A percentile compares a stretch with the other conserved stretches of the same genome.
Evolutionary conservation across 2,329 filamentous ascomycete genomes (phyloP).

Genomic region (Fusarium nisikadoi): DNA sequence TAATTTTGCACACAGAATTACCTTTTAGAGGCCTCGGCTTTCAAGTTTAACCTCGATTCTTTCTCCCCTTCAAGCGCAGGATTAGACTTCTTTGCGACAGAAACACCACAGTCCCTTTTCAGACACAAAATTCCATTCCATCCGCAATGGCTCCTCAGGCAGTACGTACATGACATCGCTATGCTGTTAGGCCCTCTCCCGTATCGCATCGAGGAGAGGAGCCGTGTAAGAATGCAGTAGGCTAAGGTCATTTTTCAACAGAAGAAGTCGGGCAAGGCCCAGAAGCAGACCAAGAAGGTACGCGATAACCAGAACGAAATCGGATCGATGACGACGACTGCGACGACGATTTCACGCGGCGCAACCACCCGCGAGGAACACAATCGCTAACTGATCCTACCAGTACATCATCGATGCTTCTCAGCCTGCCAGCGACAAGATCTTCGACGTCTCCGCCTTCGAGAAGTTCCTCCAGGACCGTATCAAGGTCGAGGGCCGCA

Average conservation of each 20-base stretch:
- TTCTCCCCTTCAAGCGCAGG: conserved; percentile 71
- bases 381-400: conserved; percentile 22
- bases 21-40: conserved; percentile 8
- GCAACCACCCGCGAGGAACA: neutral
- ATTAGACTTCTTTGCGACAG: conserved; percentile 75
- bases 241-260: conserved; percentile 79
- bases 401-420: conserved; percentile 99
- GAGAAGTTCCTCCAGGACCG: conserved; percentile 99
- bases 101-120: conserved; percentile 45
- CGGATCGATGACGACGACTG: neutral
- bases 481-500: conserved; percentile 99
- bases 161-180: conserved; percentile 89
- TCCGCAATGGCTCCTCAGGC: conserved; percentile 84
- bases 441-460: conserved; percentile 98
- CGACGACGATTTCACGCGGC: neutral
- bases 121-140: conserved; percentile 44
- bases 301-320: conserved; percentile 32
- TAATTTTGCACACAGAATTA: conserved; percentile 44
- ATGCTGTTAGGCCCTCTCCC: conserved; percentile 81
- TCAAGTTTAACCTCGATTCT: conserved; percentile 17
- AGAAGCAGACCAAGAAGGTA: conserved; percentile 91
- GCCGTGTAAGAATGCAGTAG: conserved; percentile 78
- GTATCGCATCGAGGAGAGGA: conserved; percentile 24
- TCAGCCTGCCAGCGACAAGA: conserved; percentile 98
- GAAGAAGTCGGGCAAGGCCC: conserved; percentile 75